phyloP scores from a whole-genome alignment of 2,329 filamentous ascomycete genomes.

The Alternaria angustiovoidea region DNA sequence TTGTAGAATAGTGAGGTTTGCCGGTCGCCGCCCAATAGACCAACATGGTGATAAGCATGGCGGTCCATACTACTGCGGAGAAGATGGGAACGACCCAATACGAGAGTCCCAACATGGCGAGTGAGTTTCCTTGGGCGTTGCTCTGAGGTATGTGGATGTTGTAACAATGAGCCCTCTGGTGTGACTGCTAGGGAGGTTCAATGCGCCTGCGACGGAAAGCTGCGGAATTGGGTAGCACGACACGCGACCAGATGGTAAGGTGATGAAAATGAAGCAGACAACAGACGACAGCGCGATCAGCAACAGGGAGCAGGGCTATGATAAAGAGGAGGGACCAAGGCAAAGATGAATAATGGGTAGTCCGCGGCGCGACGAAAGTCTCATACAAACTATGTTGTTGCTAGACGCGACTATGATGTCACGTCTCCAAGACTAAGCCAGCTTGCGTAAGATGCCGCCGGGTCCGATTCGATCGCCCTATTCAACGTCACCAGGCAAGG shows the following conservation, averaged over 20 bases:
- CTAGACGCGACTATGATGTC: conserved; percentile 23
- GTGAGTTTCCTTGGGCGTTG: neutral
- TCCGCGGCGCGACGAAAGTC: conserved; percentile 10
- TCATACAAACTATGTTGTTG: conserved; percentile 15
- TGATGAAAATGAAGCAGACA: conserved; percentile 2
- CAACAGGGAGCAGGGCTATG: conserved; percentile 4
- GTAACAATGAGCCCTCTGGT: neutral
- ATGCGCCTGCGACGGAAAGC: conserved; percentile 11
- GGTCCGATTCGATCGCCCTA: conserved; percentile 6
- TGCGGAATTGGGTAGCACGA: conserved; percentile 6
- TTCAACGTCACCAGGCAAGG: conserved; percentile 18
- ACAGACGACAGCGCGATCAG: conserved; percentile 6
- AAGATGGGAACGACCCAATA: conserved; percentile 74
- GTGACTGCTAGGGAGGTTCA: neutral
- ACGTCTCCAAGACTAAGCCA: conserved; percentile 12
- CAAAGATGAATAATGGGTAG: conserved; percentile 7
- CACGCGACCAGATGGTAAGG: conserved; percentile 11
- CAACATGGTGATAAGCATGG: conserved; percentile 73
- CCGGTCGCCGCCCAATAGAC: conserved; percentile 72
- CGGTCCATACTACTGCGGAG: conserved; percentile 61
- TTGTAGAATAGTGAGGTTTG: conserved; percentile 66
- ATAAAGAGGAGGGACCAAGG: conserved; percentile 9
- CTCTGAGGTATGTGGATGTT: neutral
- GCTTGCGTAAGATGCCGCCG: conserved; percentile 19
- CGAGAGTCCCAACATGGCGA: conserved; percentile 52